These are phyloP conservation scores for Pythium vanterpoolii DNA, from an alignment of 352 stramenopile species.

Conservation along the genomic window DNA sequence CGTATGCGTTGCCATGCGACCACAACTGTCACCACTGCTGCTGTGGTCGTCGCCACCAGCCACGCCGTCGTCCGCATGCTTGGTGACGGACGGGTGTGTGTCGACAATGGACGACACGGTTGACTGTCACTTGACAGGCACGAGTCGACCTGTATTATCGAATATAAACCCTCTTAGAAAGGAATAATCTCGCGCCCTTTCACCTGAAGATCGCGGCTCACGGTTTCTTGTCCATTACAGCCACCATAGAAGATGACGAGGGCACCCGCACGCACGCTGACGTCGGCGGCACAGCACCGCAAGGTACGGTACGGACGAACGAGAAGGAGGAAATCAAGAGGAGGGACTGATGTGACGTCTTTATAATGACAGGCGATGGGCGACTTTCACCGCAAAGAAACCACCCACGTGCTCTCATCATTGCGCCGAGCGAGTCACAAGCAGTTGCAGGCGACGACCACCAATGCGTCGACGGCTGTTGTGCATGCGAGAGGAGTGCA, in stretches of 20 bases:
- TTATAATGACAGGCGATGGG: conserved; percentile 14
- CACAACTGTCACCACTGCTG: not conserved
- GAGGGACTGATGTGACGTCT: not conserved
- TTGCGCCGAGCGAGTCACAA: not conserved
- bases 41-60: conserved; percentile 1
- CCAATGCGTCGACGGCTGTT: conserved; percentile 1
- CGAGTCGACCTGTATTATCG: not conserved
- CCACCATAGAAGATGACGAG: conserved; percentile 18
- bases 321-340: not conserved
- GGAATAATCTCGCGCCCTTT: not conserved
- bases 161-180: not conserved
- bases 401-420: conserved; percentile 3
- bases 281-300: conserved; percentile 54
- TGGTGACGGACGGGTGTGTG: not conserved
- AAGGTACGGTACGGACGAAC: conserved; percentile 30
- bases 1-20: not conserved
- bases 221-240: not conserved
- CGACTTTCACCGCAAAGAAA: conserved; percentile 23
- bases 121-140: not conserved
- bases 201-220: not conserved
- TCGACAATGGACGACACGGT: too few relatives aligned
- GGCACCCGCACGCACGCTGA: conserved; percentile 29
- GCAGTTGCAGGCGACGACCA: not conserved
- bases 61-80: conserved; percentile 6
- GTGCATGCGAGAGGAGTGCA: not conserved